phyloP scores from a whole-genome alignment of 495 filamentous ascomycete genomes.

The Aspergillus egyptiacus region DNA sequence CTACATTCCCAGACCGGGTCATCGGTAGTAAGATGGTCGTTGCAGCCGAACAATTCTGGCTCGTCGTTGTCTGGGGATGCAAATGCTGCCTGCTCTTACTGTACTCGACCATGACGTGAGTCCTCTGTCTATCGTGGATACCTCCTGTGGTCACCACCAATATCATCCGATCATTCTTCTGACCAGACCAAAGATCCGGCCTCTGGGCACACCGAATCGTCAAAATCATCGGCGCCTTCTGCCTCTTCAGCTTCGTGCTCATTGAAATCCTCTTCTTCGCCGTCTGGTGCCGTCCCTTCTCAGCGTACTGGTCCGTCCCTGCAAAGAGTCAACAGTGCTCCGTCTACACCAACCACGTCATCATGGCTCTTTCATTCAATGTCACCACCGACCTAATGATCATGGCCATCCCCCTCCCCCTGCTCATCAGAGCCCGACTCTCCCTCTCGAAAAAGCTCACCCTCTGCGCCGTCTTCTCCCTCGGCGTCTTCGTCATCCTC shows the following conservation, averaged over 20 bases:
- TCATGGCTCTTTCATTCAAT: slow-evolving; percentile 62
- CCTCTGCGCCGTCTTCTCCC: slow-evolving; percentile 41
- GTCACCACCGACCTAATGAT: slow-evolving; percentile 59
- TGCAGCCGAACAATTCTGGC: slow-evolving; percentile 47
- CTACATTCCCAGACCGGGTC: slow-evolving; percentile 39
- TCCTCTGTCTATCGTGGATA: too few relatives aligned
- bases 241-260: slow-evolving; percentile 49
- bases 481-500: slow-evolving; percentile 60
- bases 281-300: slow-evolving; percentile 59
- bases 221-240: slow-evolving; percentile 49
- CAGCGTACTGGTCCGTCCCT: slow-evolving; percentile 54
- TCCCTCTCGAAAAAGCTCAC: slow-evolving; percentile 47
- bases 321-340: slow-evolving; percentile 29
- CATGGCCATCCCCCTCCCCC: slow-evolving; percentile 54
- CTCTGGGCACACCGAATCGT: too few relatives aligned
- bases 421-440: slow-evolving; percentile 50
- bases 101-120: slow-evolving; percentile 36
- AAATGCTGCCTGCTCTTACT: slow-evolving; percentile 49
- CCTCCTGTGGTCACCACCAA: too few relatives aligned
- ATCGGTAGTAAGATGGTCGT: slow-evolving; percentile 51
- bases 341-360: slow-evolving; percentile 49
- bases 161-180: too few relatives aligned
- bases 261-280: slow-evolving; percentile 59
- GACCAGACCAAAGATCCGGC: too few relatives aligned
- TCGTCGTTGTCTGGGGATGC: slow-evolving; percentile 45